phyloP scores from a whole-genome alignment of 1,139 yeast genomes.

The Hemisphaericaspora xylanilytica region DNA sequence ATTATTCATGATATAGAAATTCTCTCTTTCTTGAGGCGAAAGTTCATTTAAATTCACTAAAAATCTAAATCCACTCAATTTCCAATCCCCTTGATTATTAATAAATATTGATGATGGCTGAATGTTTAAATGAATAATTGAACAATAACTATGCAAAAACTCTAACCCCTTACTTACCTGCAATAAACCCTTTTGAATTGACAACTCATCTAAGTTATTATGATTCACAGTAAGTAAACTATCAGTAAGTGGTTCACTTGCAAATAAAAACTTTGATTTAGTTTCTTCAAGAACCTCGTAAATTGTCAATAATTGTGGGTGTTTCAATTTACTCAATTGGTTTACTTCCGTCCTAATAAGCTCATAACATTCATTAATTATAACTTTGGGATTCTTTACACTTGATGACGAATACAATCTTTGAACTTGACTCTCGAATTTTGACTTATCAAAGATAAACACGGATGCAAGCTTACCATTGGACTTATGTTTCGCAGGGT shows the following conservation, averaged over 20 bases:
- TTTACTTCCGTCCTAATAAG: constrained; percentile 51
- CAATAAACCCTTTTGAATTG: constrained; percentile 80
- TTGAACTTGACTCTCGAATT: constrained; percentile 56
- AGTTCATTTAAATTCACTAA: constrained; percentile 53
- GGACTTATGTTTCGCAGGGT: constrained; percentile 72
- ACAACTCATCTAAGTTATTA: constrained; percentile 57
- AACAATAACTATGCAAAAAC: constrained; percentile 76
- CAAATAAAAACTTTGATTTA: constrained; percentile 73
- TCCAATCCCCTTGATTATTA: constrained; percentile 92
- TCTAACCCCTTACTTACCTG: constrained; percentile 77
- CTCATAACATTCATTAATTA: constrained; percentile 42
- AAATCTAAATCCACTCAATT: constrained; percentile 73
- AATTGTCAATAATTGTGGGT: constrained; percentile 79
- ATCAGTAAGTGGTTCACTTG: constrained; percentile 72
- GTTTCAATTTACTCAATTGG: constrained; percentile 76
- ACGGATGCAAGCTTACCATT: constrained; percentile 67
- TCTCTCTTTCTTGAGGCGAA: constrained; percentile 47
- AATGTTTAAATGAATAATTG: constrained; percentile 72
- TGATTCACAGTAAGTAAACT: constrained; percentile 50
- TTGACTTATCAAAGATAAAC: constrained; percentile 82
- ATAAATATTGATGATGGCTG: constrained; percentile 76
- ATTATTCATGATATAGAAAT: constrained; percentile 58
- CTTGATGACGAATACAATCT: constrained; percentile 48
- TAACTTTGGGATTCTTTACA: constrained; percentile 36
- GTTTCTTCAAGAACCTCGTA: constrained; percentile 90